Conservation (phyloP, 805 yeast genomes). For the Kuraishia capsulata region DNA sequence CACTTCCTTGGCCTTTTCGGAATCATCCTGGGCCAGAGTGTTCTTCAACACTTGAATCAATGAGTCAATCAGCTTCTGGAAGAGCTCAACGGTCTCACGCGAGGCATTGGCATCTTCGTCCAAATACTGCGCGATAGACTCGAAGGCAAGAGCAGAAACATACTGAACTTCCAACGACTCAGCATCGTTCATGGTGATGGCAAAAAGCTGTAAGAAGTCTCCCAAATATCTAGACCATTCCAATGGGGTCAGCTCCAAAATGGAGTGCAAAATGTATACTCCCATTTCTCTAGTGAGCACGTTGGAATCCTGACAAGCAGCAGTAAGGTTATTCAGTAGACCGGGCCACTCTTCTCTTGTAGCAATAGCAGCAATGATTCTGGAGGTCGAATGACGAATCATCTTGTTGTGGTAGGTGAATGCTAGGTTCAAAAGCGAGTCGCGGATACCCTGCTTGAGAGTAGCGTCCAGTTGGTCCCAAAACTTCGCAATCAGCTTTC, state of each 20-base stretch:
- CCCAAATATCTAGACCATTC: conserved; percentile 47
- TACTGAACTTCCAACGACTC: conserved; percentile 67
- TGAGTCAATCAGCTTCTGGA: conserved; percentile 61
- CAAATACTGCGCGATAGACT: conserved; percentile 54
- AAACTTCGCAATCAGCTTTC: conserved; percentile 65
- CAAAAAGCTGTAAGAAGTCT: conserved; percentile 65
- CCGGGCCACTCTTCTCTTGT: conserved; percentile 63
- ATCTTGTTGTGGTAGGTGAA: conserved; percentile 51
- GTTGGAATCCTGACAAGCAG: conserved; percentile 49
- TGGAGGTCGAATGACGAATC: conserved; percentile 82
- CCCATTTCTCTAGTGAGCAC: conserved; percentile 51
- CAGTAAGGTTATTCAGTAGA: conserved; percentile 61
- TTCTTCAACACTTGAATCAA: conserved; percentile 77
- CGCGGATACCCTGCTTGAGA: conserved; percentile 53
- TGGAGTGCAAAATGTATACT: conserved; percentile 65
- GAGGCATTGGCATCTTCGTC: conserved; percentile 49
- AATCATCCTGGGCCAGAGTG: conserved; percentile 62
- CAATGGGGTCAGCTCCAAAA: conserved; percentile 65
- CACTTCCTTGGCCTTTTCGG: conserved; percentile 60
- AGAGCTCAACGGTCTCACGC: conserved; percentile 36
- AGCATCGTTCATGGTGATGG: conserved; percentile 55
- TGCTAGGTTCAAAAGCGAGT: conserved; percentile 58
- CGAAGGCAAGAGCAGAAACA: conserved; percentile 74
- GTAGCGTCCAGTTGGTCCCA: conserved; percentile 53
- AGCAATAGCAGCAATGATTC: conserved; percentile 83